These are phyloP conservation scores for Diospyros kaki DNA, from an alignment of 148 eudicot species.

Conservation along the genomic window DNA sequence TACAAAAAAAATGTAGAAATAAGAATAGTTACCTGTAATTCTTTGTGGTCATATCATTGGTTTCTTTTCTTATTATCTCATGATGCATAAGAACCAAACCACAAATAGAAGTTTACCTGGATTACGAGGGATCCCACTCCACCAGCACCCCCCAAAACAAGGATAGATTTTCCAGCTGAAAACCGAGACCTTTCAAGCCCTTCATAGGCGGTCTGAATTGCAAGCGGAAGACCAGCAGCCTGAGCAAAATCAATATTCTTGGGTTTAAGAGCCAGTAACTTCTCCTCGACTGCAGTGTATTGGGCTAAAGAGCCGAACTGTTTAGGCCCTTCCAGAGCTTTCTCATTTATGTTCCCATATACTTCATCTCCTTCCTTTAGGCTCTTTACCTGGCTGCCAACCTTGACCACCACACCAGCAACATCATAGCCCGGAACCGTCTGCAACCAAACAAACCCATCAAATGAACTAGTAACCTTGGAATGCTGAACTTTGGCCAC, in stretches of 20 bases:
- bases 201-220: slow-evolving; percentile 89
- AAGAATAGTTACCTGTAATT: too few relatives aligned
- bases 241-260: slow-evolving; percentile 66
- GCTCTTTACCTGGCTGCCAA: slow-evolving; percentile 70
- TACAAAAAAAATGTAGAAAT: neutral
- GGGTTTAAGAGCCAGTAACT: slow-evolving; percentile 73
- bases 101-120: slow-evolving; percentile 39
- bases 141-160: slow-evolving; percentile 93
- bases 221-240: slow-evolving; percentile 87
- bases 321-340: slow-evolving; percentile 62
- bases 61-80: neutral
- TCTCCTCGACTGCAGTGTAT: slow-evolving; percentile 92
- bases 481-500: slow-evolving; percentile 4
- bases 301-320: slow-evolving; percentile 84
- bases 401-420: slow-evolving; percentile 82
- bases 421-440: slow-evolving; percentile 91
- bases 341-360: slow-evolving; percentile 75
- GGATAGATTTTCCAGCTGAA: slow-evolving; percentile 71
- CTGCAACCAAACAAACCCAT: slow-evolving; percentile 32
- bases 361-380: slow-evolving; percentile 88
- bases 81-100: neutral
- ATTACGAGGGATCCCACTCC: slow-evolving; percentile 90
- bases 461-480: slow-evolving; percentile 5
- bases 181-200: slow-evolving; percentile 83
- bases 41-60: too few relatives aligned